These are phyloP conservation scores for Iberis pinnata DNA, from an alignment of 345 rosid genomes.

Conservation along the genomic window DNA sequence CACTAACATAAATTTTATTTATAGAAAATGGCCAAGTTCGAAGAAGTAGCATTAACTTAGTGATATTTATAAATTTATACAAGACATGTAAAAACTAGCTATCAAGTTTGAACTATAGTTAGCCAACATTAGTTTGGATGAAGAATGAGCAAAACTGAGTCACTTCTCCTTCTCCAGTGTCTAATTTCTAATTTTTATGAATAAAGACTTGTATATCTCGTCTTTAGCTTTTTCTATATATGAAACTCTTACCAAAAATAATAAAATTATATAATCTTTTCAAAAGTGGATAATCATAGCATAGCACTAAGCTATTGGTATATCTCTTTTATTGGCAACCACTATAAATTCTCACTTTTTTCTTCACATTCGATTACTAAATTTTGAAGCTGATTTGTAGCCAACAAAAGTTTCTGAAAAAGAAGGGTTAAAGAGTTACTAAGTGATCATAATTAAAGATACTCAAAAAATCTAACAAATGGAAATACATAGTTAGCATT, in stretches of 20 bases:
- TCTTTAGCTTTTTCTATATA: not conserved
- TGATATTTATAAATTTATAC: too few relatives aligned
- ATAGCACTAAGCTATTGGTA: conserved; percentile 27
- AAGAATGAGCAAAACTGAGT: too few relatives aligned
- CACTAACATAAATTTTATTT: too few relatives aligned
- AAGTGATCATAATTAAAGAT: too few relatives aligned
- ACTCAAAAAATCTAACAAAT: too few relatives aligned
- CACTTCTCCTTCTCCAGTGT: too few relatives aligned
- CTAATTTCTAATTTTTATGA: conserved; percentile 5
- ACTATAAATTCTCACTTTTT: conserved; percentile 3
- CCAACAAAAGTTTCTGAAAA: conserved; percentile 15
- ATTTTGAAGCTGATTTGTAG: conserved; percentile 11
- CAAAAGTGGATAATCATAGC: conserved; percentile 29
- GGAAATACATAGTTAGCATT: too few relatives aligned
- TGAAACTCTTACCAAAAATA: not conserved
- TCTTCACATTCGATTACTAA: conserved; percentile 17
- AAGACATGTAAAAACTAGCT: too few relatives aligned
- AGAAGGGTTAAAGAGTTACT: not conserved
- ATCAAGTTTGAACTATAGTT: too few relatives aligned
- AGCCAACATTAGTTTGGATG: not conserved
- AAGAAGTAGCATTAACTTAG: too few relatives aligned
- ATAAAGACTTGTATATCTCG: not conserved
- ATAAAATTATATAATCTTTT: not conserved
- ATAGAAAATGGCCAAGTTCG: too few relatives aligned
- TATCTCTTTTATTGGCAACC: conserved; percentile 17